Evolutionary conservation across 2,329 filamentous ascomycete species (phyloP), one percentile per base, ranked within the genome.

Genomic region (Aspergillus eucalypticola): DNA sequence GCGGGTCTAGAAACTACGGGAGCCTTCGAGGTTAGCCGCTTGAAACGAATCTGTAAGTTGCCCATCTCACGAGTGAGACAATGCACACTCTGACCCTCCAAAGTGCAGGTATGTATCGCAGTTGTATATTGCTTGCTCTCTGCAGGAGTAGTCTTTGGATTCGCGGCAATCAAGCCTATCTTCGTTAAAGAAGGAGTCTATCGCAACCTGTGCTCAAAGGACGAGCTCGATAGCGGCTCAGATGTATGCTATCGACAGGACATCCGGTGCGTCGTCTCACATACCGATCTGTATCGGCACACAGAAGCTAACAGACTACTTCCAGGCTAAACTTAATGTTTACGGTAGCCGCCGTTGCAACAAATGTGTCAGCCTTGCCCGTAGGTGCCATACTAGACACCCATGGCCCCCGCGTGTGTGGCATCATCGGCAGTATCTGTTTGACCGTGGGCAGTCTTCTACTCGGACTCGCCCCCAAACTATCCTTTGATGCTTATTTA

Each of bases 281-380:
- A 35, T 13, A 23, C 10, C 13, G 23, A 23, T 44, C 29, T 21
- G 50, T 17, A 38, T 25, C 8, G 21, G 27, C 8, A 25, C 51
- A 11, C 5, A 25, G 15, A 15, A 25, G 51, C 13, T 17, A 27
- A 29, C 54, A 60, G 39, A 60, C 56, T 48, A 13, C 17, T 5
- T n/a, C 13, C 54, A 82, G 81, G 60, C 83, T 96, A 59, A 96
- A 96, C 74, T 80, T 96, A 66, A 96, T 96, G 90, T 96, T 96
- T 81, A 96, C 92, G 5, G 84, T 92, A 42, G 92, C 92, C 11
- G 92, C 92, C 13, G 92, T 96, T 8, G 90, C 86, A 6, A 96
- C 92, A 41, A 96, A 96, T 69, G 89, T 96, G 11, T 91, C 88
- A 42, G 92, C 93, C 11, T 82, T 96, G 6, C 91, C 92, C 2